Conservation (phyloP, 1,284 basidiomycete species). For the Papiliotrema flavescens region DNA sequence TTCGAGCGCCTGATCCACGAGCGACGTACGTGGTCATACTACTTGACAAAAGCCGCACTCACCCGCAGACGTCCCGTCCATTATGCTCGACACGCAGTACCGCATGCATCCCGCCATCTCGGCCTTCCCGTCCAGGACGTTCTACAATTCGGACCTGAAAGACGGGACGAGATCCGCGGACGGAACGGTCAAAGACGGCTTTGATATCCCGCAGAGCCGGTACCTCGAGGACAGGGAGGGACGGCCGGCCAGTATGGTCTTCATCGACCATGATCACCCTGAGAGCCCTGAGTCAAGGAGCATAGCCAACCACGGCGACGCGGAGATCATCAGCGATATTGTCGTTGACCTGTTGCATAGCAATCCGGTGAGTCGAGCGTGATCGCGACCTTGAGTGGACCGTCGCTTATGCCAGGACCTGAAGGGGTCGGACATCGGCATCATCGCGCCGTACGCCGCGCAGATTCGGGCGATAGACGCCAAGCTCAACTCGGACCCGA, state of each 20-base stretch:
- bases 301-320: constrained; percentile 70
- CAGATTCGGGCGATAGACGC: constrained; percentile 69
- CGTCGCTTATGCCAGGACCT: constrained; percentile 53
- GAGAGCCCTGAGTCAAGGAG: constrained; percentile 67
- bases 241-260: constrained; percentile 55
- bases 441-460: constrained; percentile 81
- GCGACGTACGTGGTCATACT: constrained; percentile 55
- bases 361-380: constrained; percentile 60
- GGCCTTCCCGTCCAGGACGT: constrained; percentile 75
- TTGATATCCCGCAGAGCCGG: constrained; percentile 60
- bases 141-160: constrained; percentile 67
- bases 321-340: constrained; percentile 68
- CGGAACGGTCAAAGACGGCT: constrained; percentile 56
- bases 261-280: constrained; percentile 67
- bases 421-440: constrained; percentile 69
- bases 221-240: constrained; percentile 23
- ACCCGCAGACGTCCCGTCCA: constrained; percentile 60
- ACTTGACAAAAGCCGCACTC: not conserved
- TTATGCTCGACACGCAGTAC: constrained; percentile 89
- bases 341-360: constrained; percentile 70
- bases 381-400: not conserved
- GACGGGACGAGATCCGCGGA: constrained; percentile 62
- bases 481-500: constrained; percentile 58
- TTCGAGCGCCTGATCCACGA: constrained; percentile 84
- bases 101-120: constrained; percentile 92